phyloP scores from a whole-genome alignment of 2,329 filamentous ascomycete species.

The Xylaria sp. region DNA sequence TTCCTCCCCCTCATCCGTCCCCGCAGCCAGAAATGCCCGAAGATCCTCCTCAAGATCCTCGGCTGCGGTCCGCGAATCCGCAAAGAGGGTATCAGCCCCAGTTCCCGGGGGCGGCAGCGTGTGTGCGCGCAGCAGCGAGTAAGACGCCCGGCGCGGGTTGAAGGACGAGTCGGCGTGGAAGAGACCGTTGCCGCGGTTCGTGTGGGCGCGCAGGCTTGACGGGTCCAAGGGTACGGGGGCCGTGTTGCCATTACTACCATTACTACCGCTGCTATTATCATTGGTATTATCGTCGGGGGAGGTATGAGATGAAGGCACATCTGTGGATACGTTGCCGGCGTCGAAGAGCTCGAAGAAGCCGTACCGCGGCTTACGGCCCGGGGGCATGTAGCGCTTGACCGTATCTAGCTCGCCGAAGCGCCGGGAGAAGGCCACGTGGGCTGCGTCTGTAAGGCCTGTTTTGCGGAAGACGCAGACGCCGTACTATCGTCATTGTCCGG shows the following conservation, averaged over 20 bases:
- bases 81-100: constrained; percentile 65
- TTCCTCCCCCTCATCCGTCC: constrained; percentile 29
- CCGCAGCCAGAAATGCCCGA: constrained; percentile 46
- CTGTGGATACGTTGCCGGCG: constrained; percentile 60
- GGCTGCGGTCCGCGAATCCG: constrained; percentile 63
- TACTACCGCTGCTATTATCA: no score
- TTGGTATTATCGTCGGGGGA: no score
- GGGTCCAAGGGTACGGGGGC: constrained; percentile 34
- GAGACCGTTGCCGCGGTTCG: constrained; percentile 58
- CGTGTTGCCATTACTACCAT: neutral
- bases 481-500: constrained; percentile 53
- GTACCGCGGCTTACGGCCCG: constrained; percentile 60
- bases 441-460: constrained; percentile 61
- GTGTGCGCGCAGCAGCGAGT: constrained; percentile 62
- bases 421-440: constrained; percentile 62
- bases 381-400: constrained; percentile 59
- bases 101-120: constrained; percentile 59
- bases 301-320: neutral
- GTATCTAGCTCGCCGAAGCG: constrained; percentile 67
- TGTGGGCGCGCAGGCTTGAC: constrained; percentile 40
- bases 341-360: constrained; percentile 65
- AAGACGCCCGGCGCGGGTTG: constrained; percentile 64
- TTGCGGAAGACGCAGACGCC: constrained; percentile 63
- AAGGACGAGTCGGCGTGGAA: constrained; percentile 68
- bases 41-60: constrained; percentile 56